phyloP scores from a whole-genome alignment of 805 yeast genomes.

The Cyberlindnera samutprakarnensis region DNA sequence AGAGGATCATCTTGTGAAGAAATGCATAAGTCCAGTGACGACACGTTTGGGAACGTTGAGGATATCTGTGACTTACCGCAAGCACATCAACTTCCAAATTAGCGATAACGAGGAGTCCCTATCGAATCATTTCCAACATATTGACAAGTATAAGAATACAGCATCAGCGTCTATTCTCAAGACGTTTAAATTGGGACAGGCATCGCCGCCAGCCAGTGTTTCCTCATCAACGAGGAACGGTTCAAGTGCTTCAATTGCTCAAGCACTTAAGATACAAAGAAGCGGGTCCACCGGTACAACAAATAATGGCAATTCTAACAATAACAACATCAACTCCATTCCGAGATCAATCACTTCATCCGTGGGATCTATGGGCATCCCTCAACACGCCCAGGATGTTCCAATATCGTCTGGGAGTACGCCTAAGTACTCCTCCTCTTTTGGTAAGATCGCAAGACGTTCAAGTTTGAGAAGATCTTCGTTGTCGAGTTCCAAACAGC shows the following conservation, averaged over 20 bases:
- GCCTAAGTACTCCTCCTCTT: conserved; percentile 64
- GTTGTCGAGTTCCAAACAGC: not conserved
- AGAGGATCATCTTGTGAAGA: conserved; percentile 50
- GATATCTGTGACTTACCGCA: conserved; percentile 74
- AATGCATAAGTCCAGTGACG: conserved; percentile 58
- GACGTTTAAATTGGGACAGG: conserved; percentile 27
- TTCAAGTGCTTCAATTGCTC: conserved; percentile 36
- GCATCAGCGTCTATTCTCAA: conserved; percentile 6
- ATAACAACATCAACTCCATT: conserved; percentile 14
- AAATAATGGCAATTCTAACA: too few species aligned
- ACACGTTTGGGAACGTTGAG: conserved; percentile 71
- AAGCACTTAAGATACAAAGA: conserved; percentile 32
- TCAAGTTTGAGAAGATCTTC: conserved; percentile 32
- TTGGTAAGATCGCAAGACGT: conserved; percentile 59
- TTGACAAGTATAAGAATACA: conserved; percentile 29
- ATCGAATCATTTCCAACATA: conserved; percentile 45
- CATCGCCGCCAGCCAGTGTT: conserved; percentile 19
- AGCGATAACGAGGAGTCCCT: conserved; percentile 59
- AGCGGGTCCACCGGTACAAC: conserved; percentile 24
- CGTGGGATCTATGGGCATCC: conserved; percentile 15
- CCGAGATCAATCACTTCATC: conserved; percentile 24
- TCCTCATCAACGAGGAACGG: conserved; percentile 31
- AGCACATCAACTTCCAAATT: conserved; percentile 58
- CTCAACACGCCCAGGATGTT: conserved; percentile 15
- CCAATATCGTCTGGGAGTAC: conserved; percentile 35